Evolutionary conservation across 164 flowering plant genomes (phyloP), one percentile per base, ranked within the genome.

Genomic region (Vitis amurensis): DNA sequence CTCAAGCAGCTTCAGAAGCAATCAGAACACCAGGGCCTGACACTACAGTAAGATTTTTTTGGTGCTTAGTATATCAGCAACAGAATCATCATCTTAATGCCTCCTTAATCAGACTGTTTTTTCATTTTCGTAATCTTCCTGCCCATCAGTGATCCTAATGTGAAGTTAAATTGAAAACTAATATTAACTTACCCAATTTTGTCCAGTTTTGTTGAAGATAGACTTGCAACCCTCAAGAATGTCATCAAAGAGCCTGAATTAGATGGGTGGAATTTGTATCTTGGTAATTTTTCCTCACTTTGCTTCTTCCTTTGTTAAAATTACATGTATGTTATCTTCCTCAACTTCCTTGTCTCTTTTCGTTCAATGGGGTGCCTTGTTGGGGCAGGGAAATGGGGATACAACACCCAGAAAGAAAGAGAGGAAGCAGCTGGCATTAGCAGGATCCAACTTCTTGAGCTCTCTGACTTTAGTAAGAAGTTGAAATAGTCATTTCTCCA

Each of bases 181-280:
- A 1, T n/a, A 12, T 17, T 5, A 4, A 31, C 44, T 52, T 53
- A 14, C 59, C 53, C 14, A 13, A 23, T 49, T 29, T 2, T 70
- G 51, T 58, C 61, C 82, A 94, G 98, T 78, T 94, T 94, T 76
- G 97, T 94, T 64, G 98, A 94, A 76, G 98, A 94, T 71, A 91
- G 97, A 30, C 81, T 92, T 47, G 97, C 97, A 31, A 91, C 97
- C 13, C 77, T 94, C 8, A 94, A 87, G 77, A 92, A 94, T 86
- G 98, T 91, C 59, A 94, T 94, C 66, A 91, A 87, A 74, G 95
- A 89, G 73, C 85, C 93, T 30, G 97, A 86, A 62, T 71, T 94
- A 64, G 88, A 91, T 78, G 79, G 82, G 66, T 94, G 98, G 98
- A 92, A 86, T 77, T 82, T 94, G 74, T 94, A 94, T 74, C 75